Conservation (phyloP, 139 green algal genomes). For the Chlamydomonas schloesseri region DNA sequence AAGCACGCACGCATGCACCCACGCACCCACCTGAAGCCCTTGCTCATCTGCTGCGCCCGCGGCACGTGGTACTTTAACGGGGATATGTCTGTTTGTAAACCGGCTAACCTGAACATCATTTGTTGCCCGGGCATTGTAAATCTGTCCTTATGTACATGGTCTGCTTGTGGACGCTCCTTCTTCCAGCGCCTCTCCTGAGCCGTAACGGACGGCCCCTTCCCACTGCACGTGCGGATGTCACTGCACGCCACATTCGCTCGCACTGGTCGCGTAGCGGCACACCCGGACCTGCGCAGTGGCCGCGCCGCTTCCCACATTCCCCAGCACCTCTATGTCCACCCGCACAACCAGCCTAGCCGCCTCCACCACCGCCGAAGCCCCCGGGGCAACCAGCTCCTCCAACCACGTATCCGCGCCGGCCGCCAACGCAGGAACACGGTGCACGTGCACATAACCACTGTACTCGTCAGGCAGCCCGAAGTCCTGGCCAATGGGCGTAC, state of each 20-base stretch:
- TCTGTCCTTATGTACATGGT: too few species aligned
- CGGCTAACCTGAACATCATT: too few species aligned
- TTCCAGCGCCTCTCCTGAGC: too few species aligned
- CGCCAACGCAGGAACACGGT: neutral
- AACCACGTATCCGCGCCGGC: neutral
- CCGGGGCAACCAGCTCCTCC: neutral
- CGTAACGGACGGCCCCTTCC: too few species aligned
- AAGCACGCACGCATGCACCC: too few species aligned
- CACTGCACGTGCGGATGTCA: too few species aligned
- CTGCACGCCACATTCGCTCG: neutral
- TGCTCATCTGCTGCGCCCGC: constrained; percentile 47
- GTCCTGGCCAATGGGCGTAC: neutral
- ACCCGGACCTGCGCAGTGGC: neutral
- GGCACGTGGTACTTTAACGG: constrained; percentile 74
- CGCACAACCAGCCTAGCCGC: neutral
- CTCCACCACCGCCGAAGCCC: neutral
- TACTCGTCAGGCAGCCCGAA: neutral
- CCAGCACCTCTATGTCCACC: neutral
- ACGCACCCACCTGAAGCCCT: constrained; percentile 78
- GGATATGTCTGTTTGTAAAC: too few species aligned
- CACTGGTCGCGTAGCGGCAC: neutral
- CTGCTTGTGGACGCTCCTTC: too few species aligned
- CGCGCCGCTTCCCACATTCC: neutral
- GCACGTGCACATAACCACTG: neutral
- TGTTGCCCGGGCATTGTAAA: too few species aligned